phyloP scores from a whole-genome alignment of 768 basidiomycete genomes.

The Roridomyces roridus region DNA sequence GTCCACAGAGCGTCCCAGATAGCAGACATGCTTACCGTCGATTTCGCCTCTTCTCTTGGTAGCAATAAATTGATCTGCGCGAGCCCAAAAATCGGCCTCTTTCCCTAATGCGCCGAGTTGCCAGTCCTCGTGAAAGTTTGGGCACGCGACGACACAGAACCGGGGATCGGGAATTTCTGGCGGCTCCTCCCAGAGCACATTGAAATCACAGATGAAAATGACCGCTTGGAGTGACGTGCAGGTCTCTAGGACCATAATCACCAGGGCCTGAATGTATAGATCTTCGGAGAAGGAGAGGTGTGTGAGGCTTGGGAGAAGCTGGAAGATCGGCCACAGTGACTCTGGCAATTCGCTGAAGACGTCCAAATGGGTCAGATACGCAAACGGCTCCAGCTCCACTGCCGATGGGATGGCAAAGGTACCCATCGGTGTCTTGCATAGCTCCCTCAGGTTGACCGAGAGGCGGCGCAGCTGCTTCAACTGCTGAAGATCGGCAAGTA shows the following conservation, averaged over 20 bases:
- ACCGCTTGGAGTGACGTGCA: conserved; percentile 5
- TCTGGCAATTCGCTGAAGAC: conserved; percentile 2
- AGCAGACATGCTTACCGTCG: neutral
- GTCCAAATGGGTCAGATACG: conserved; percentile 19
- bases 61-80: neutral
- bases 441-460: conserved; percentile 7
- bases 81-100: conserved; percentile 9
- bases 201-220: conserved; percentile 1
- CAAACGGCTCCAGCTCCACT: neutral
- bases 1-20: too few species aligned
- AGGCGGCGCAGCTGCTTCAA: conserved; percentile 6
- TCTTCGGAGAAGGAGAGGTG: conserved; percentile 12
- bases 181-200: neutral
- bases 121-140: conserved; percentile 5
- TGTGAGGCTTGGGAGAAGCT: conserved; percentile 5
- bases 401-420: neutral
- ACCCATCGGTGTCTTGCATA: neutral
- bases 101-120: conserved; percentile 5
- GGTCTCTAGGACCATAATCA: neutral
- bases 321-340: conserved; percentile 9
- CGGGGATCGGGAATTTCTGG: conserved; percentile 7
- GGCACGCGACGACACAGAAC: conserved; percentile 6
- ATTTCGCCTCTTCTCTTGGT: neutral
- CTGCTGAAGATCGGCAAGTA: conserved; percentile 3
- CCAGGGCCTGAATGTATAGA: neutral